Evolutionary conservation across 768 basidiomycete genomes (phyloP).

Genomic region (Amylocystis lapponica): DNA sequence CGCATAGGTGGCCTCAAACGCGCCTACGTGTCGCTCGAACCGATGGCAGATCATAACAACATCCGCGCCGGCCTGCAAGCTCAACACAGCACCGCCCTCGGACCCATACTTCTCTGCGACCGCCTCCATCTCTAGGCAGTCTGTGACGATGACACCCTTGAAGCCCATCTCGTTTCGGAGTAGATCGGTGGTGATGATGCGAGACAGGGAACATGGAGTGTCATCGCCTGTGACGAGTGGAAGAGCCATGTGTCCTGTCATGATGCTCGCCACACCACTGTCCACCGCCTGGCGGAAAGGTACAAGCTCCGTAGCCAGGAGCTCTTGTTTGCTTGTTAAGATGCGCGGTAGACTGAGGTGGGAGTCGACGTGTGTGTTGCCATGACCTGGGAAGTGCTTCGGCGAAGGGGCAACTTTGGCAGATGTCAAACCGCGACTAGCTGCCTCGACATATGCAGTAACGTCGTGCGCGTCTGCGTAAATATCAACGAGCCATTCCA

Average conservation of each 20-base stretch:
- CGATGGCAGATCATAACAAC: constrained; percentile 74
- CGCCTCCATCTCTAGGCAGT: constrained; percentile 76
- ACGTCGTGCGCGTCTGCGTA: constrained; percentile 49
- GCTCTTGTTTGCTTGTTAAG: constrained; percentile 37
- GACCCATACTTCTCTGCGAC: constrained; percentile 47
- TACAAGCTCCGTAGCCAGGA: constrained; percentile 46
- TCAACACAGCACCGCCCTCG: constrained; percentile 48
- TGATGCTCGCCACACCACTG: constrained; percentile 45
- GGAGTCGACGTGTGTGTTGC: constrained; percentile 68
- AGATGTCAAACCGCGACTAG: constrained; percentile 40
- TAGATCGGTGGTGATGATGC: constrained; percentile 43
- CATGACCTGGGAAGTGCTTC: constrained; percentile 74
- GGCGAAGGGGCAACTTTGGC: constrained; percentile 52
- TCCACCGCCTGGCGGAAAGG: constrained; percentile 49
- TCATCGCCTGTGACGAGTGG: constrained; percentile 49
- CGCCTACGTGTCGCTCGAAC: constrained; percentile 44
- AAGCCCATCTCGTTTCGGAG: constrained; percentile 48
- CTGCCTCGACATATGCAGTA: constrained; percentile 40
- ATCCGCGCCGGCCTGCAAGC: constrained; percentile 60
- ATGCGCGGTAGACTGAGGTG: constrained; percentile 63
- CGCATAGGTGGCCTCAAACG: constrained; percentile 44
- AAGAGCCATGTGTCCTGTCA: constrained; percentile 73
- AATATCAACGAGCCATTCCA: not conserved
- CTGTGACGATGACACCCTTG: constrained; percentile 60
- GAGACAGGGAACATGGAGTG: constrained; percentile 55